These are phyloP conservation scores for Lepraria neglecta DNA, from an alignment of 495 filamentous ascomycete genomes.

Conservation along the genomic window DNA sequence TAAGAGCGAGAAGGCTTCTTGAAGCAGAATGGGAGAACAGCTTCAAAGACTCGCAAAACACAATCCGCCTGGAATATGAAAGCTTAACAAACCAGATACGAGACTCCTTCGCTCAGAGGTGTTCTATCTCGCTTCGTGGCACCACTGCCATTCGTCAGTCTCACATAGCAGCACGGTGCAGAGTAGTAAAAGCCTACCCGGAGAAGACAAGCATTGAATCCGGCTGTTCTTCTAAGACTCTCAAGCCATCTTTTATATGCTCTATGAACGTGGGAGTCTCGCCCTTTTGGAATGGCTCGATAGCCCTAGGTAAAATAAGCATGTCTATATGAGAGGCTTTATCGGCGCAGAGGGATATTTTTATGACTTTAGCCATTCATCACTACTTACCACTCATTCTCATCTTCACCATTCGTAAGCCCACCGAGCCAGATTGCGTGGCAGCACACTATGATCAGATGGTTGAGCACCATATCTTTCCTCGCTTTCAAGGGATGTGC, in stretches of 20 bases:
- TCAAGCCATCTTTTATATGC: constrained; percentile 62
- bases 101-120: constrained; percentile 54
- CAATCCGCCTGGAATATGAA: not conserved
- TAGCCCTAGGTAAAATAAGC: constrained; percentile 32
- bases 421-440: constrained; percentile 73
- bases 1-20: no score
- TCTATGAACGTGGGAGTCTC: constrained; percentile 67
- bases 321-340: not conserved
- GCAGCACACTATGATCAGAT: constrained; percentile 72
- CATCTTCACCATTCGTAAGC: constrained; percentile 47
- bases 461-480: constrained; percentile 1
- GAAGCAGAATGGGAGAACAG: not conserved
- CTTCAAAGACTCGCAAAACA: not conserved
- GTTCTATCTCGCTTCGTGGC: constrained; percentile 52
- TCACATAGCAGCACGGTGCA: not conserved
- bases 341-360: not conserved
- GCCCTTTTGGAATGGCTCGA: constrained; percentile 63
- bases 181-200: constrained; percentile 46
- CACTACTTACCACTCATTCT: constrained; percentile 56
- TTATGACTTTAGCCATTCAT: not conserved
- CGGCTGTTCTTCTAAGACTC: constrained; percentile 34
- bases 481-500: not conserved
- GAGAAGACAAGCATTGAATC: constrained; percentile 57
- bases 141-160: constrained; percentile 41
- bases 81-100: constrained; percentile 48